These are phyloP conservation scores for Dipteronia dyeriana DNA, from an alignment of 345 rosid genomes.

Conservation along the genomic window DNA sequence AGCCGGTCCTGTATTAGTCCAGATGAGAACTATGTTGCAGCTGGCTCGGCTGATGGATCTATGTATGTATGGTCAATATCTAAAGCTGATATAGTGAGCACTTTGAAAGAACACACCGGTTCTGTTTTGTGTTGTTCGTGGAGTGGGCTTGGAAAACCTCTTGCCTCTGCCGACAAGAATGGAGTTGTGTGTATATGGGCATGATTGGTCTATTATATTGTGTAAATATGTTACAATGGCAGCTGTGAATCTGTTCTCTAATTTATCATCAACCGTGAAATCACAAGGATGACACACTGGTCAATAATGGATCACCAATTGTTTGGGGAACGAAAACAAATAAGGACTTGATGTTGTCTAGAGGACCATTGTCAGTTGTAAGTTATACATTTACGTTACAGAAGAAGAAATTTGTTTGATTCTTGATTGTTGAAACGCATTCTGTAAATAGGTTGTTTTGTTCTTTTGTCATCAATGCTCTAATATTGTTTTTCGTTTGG, in stretches of 20 bases:
- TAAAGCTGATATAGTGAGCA: slow-evolving; percentile 67
- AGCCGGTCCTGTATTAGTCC: slow-evolving; percentile 96
- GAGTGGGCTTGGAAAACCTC: slow-evolving; percentile 92
- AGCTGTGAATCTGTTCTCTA: neutral
- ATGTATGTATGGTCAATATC: slow-evolving; percentile 81
- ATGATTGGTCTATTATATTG: slow-evolving; percentile 25
- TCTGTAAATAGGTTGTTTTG: neutral
- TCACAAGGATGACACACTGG: neutral
- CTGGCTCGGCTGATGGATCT: slow-evolving; percentile 88
- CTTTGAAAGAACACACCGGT: slow-evolving; percentile 76
- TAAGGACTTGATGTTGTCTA: neutral
- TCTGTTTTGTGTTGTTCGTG: slow-evolving; percentile 89
- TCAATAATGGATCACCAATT: neutral
- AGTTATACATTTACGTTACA: neutral
- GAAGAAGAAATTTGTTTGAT: neutral
- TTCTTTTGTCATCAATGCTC: neutral
- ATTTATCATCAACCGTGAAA: neutral
- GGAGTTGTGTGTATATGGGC: slow-evolving; percentile 83
- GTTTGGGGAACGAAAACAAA: neutral
- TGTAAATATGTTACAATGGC: slow-evolving; percentile 12
- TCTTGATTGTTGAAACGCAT: slow-evolving; percentile 2
- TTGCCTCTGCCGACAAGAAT: slow-evolving; percentile 85
- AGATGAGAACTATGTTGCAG: slow-evolving; percentile 79
- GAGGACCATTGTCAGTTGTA: neutral
- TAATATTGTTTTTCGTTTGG: neutral